Evolutionary conservation across 2,329 filamentous ascomycete species (phyloP), one percentile per base, ranked within the genome.

Genomic region (Penicillium griseofulvum): DNA sequence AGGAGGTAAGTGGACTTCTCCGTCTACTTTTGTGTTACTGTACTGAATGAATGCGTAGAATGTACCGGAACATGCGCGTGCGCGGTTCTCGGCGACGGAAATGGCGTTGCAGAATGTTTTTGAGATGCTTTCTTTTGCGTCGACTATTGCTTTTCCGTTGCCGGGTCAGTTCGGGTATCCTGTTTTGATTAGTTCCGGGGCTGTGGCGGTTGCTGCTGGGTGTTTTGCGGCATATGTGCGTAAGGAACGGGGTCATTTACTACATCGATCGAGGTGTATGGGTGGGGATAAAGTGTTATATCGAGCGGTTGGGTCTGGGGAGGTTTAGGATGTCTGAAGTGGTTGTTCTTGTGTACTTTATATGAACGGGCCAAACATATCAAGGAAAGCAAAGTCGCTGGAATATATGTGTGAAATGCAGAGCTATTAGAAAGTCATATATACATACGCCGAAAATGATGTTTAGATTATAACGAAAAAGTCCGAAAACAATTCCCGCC

Each of bases 21-120:
- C 6, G n/a, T n/a, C 7, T 8, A 1, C 14, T 34, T 31, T 1
- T 29, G 7, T 2, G 6, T 45, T 7, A 1, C 19, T 45, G 12
- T 26, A 36, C 44, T 41, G 12, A 42, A 10, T 2, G 2, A 10
- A 41, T 53, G 14, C 16, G 28, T 51, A 85, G 83, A 80, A 81
- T 51, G 79, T 87, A 19, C 76, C 81, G 38, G 72, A 76, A 16
- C 71, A 77, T n/a, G 68, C 77, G 37, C 82, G 89, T n/a, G 88
- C 87, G 1, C 74, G 79, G 0, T 91, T 92, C 62, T 90, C 87
- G 0, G 77, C 86, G 0, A 80, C 84, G 8, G 89, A 92, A 68
- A 81, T 85, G 9, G 80, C 84, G 0, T 78, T 86, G 37, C 88
- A 91, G 67, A 91, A 86, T 57, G 61, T 82, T 0, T 90, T 90